A percentile compares a stretch with the other conserved stretches of the same genome.
Evolutionary conservation across 2,329 filamentous ascomycete genomes (phyloP).

Genomic region (Leptographium procerum): DNA sequence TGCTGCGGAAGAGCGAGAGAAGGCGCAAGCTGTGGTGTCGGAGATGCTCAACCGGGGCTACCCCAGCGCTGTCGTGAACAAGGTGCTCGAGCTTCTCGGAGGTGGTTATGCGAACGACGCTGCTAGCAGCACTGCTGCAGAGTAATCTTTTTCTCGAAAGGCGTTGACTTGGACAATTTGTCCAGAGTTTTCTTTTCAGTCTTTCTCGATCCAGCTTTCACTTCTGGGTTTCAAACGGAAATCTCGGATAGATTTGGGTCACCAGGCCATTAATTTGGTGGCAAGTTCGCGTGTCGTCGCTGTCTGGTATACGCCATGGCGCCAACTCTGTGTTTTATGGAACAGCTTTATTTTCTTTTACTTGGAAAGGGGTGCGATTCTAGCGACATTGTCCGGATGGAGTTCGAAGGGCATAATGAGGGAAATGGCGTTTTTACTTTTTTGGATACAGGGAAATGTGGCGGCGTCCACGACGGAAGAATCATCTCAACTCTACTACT

Average conservation of each 20-base stretch:
- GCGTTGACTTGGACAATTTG: too few relatives aligned
- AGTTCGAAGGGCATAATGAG: neutral
- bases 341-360: neutral
- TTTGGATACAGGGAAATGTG: slow-evolving; percentile 7
- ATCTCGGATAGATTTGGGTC: neutral
- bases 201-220: neutral
- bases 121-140: slow-evolving; percentile 17
- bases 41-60: slow-evolving; percentile 91
- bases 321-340: neutral
- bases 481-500: slow-evolving; percentile 38
- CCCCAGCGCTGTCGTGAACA: slow-evolving; percentile 80
- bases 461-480: slow-evolving; percentile 28
- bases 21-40: slow-evolving; percentile 66
- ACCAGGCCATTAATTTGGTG: neutral
- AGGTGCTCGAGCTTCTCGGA: slow-evolving; percentile 82
- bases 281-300: neutral
- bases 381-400: neutral
- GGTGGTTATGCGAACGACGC: slow-evolving; percentile 34
- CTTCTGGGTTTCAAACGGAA: neutral
- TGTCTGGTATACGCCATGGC: neutral
- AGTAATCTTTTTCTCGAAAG: neutral
- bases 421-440: neutral
- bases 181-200: neutral
- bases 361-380: neutral
- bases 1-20: slow-evolving; percentile 65